Base-by-base conservation (phyloP, 2,329 filamentous ascomycete genomes). In the Colletotrichum sp. region DNA sequence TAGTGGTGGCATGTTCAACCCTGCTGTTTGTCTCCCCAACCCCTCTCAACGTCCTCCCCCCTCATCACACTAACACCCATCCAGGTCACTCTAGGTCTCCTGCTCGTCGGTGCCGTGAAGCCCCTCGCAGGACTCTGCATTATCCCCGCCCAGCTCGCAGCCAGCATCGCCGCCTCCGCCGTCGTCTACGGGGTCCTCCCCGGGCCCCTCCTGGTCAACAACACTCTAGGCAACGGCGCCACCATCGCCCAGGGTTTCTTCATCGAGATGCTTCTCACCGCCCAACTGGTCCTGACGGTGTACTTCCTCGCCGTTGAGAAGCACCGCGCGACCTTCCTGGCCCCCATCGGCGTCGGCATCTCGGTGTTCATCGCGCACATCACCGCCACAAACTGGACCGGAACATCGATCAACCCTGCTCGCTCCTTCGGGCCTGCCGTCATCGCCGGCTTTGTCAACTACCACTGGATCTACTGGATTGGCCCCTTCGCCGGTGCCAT, bases 261-360 rank as follows among this genome's bases (percentile, higher is more conserved):
- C 81, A 89, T 94, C 65, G 93, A 94, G 83, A 89, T 92, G 86
- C 92, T 94, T 78, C 86, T 93, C 52, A 94, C 92, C 0, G 86
- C 91, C 0, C 88, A 93, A 80, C 86, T 94, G n/a, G 89, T 93
- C 13, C 85, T 94, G 71, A 89, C 92, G 3, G 90, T 94, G 44
- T 90, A 92, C 83, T 93, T 95, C 89, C 88, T 95, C 66, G 93
- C 93, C 0, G 91, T 92, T 4, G 93, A 95, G 82, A 95, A 95
- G 85, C 93, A 95, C 82, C 92, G 92, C 66, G 91, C 91, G 4
- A 95, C 93, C 0, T 94, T 89, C 81, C 85, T 95, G 2, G 94
- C 93, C 0, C 94, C 94, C 0, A 85, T 95, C 8, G 93, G 92
- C 16, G 94, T 96, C 78, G 94, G 94, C 2, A 84, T 95, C 3